A percentile compares a stretch with the other conserved stretches of the same genome.
Conservation (phyloP, 2,329 filamentous ascomycete species). For the Fusarium guadeloupense region DNA sequence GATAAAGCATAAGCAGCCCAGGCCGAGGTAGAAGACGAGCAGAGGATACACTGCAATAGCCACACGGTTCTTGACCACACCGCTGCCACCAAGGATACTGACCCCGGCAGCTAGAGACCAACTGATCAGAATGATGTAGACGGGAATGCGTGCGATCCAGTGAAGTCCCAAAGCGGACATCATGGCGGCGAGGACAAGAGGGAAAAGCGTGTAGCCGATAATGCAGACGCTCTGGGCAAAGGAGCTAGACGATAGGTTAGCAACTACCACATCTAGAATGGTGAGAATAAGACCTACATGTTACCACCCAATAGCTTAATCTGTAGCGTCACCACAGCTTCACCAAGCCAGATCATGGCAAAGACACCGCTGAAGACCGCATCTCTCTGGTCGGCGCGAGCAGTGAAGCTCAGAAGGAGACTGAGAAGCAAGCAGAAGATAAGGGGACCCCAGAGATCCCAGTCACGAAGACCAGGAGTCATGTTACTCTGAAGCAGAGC, state of each 20-base stretch:
- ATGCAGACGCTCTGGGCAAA: slow-evolving; percentile 98
- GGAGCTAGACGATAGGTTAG: slow-evolving; percentile 67
- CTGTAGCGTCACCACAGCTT: slow-evolving; percentile 96
- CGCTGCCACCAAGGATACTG: slow-evolving; percentile 94
- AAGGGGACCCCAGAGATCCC: slow-evolving; percentile 97
- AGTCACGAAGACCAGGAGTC: slow-evolving; percentile 91
- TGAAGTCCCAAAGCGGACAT: slow-evolving; percentile 85
- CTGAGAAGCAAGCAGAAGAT: slow-evolving; percentile 93
- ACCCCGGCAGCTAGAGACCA: slow-evolving; percentile 97
- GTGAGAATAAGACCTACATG: slow-evolving; percentile 73
- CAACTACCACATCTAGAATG: neutral
- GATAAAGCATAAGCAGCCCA: slow-evolving; percentile 97
- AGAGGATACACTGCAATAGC: slow-evolving; percentile 94
- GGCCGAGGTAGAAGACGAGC: slow-evolving; percentile 91
- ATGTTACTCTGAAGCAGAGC: slow-evolving; percentile 73
- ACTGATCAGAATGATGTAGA: slow-evolving; percentile 86
- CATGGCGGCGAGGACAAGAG: slow-evolving; percentile 89
- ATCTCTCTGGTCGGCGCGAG: slow-evolving; percentile 81
- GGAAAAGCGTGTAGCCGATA: slow-evolving; percentile 98
- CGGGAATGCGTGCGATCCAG: slow-evolving; percentile 84
- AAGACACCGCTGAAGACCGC: slow-evolving; percentile 96
- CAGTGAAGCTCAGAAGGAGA: slow-evolving; percentile 85
- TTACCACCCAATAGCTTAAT: slow-evolving; percentile 96
- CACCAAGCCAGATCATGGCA: slow-evolving; percentile 94
- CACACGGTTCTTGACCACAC: slow-evolving; percentile 93